These are phyloP conservation scores for Eucalyptus marginata DNA, from an alignment of 345 rosid genomes.

Conservation along the genomic window DNA sequence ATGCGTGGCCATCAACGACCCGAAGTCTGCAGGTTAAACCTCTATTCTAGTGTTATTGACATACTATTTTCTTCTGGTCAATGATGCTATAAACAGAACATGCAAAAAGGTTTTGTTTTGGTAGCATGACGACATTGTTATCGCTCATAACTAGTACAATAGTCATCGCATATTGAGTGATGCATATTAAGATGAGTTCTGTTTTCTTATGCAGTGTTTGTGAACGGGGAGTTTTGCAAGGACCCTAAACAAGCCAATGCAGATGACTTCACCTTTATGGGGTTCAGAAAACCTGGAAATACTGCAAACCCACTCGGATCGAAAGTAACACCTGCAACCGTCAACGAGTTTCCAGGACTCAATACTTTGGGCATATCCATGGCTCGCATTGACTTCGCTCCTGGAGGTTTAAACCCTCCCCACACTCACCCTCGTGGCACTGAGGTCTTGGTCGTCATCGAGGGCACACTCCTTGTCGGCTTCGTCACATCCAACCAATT, in stretches of 20 bases:
- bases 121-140: background rate
- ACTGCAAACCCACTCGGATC: conserved; percentile 8
- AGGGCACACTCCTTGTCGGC: conserved; percentile 14
- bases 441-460: conserved; percentile 15
- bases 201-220: conserved; percentile 8
- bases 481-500: conserved; percentile 17
- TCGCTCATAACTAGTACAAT: background rate
- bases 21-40: too few species aligned
- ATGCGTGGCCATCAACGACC: too few species aligned
- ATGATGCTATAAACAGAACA: background rate
- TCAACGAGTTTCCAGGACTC: conserved; percentile 2
- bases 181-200: background rate
- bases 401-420: conserved; percentile 22
- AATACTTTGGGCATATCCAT: conserved; percentile 13
- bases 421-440: conserved; percentile 31
- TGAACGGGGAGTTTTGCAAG: background rate
- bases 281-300: conserved; percentile 2
- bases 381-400: conserved; percentile 11
- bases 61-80: too few species aligned
- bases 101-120: background rate
- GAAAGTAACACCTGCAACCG: background rate
- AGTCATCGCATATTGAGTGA: background rate
- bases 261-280: conserved; percentile 7
- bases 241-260: background rate
- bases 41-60: too few species aligned